phyloP scores from a whole-genome alignment of 2,329 filamentous ascomycete species.

The Immersiporthe knoxdaviesiana region DNA sequence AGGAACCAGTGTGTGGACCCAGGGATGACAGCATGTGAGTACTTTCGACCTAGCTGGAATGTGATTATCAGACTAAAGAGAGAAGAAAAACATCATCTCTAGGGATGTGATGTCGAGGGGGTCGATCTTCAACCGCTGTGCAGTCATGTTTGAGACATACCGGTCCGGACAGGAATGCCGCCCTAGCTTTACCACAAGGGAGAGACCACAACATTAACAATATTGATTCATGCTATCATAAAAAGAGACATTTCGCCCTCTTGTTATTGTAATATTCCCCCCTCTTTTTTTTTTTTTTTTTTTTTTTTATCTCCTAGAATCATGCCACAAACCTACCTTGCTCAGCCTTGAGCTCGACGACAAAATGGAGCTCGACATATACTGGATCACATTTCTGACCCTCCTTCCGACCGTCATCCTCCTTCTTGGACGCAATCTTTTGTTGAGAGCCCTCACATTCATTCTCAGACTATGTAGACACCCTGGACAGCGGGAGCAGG shows the following conservation, averaged over 20 bases:
- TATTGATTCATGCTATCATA: neutral
- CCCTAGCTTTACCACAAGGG: neutral
- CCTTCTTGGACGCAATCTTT: slow-evolving; percentile 18
- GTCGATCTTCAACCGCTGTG: neutral
- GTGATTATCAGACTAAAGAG: neutral
- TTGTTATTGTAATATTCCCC: neutral
- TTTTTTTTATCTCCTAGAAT: neutral
- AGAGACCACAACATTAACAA: neutral
- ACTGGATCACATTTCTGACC: slow-evolving; percentile 30
- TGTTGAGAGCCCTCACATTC: slow-evolving; percentile 11
- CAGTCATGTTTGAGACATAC: slow-evolving; percentile 6
- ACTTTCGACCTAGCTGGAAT: neutral
- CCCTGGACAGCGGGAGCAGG: neutral
- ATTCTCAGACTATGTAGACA: slow-evolving; percentile 19
- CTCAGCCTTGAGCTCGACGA: neutral
- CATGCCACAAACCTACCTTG: neutral
- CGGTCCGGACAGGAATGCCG: slow-evolving; percentile 1
- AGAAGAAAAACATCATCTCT: neutral
- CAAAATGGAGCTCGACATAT: slow-evolving; percentile 30
- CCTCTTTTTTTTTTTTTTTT: neutral
- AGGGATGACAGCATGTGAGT: neutral
- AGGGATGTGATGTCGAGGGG: neutral
- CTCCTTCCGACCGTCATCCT: slow-evolving; percentile 28
- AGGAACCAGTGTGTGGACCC: too few species aligned
- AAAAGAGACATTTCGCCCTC: neutral